A percentile compares a stretch with the other conserved stretches of the same genome.
Evolutionary conservation across 345 rosid species (phyloP).

Genomic region (Eutrema heterophyllum): DNA sequence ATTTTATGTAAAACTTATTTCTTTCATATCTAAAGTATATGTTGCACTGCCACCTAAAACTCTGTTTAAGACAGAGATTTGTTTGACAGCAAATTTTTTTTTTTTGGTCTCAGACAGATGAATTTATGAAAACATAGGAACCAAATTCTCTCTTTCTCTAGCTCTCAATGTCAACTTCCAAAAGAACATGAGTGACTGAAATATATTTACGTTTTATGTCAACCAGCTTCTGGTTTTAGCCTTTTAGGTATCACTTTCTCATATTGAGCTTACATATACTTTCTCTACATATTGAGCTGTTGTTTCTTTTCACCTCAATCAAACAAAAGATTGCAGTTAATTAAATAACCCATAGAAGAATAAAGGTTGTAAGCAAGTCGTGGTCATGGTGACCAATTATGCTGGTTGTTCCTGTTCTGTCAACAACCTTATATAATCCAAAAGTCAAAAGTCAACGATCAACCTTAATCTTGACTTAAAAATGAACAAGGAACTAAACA

Average conservation of each 20-base stretch:
- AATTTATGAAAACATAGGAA: background rate
- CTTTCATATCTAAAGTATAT: background rate
- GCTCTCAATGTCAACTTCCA: background rate
- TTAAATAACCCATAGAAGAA: background rate
- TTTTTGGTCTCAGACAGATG: background rate
- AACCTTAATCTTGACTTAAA: constrained; percentile 22
- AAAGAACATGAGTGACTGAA: background rate
- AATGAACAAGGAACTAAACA: background rate
- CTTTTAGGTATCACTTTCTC: background rate
- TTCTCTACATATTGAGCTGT: background rate
- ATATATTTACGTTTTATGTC: background rate
- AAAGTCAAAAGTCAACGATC: constrained; percentile 13
- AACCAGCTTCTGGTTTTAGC: background rate
- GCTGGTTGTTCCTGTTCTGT: constrained; percentile 6
- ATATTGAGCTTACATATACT: too few relatives aligned
- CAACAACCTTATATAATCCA: background rate
- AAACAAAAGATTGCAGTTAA: background rate
- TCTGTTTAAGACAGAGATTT: background rate
- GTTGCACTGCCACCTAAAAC: background rate
- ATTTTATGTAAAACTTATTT: background rate
- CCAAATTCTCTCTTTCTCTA: too few relatives aligned
- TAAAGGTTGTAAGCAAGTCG: constrained; percentile 11
- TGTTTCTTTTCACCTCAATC: background rate
- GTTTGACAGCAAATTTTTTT: too few relatives aligned
- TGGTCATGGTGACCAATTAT: constrained; percentile 6